These are phyloP conservation scores for Ophidiomyces ophidiicola DNA, from an alignment of 2,329 filamentous ascomycete species.

Conservation along the genomic window DNA sequence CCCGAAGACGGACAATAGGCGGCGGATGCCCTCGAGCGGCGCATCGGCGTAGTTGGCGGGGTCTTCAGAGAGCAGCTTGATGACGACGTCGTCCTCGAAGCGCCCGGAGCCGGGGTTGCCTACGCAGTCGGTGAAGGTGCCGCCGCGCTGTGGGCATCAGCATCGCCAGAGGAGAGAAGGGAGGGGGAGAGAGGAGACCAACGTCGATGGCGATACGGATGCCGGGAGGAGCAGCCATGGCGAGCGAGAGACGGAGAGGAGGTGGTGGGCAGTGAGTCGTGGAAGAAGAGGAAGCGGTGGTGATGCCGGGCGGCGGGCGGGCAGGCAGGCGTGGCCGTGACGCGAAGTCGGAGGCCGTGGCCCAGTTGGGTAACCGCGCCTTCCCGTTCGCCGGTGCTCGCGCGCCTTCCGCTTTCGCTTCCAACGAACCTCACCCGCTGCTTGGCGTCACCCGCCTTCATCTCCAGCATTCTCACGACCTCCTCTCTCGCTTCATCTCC, in stretches of 20 bases:
- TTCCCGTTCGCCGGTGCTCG: too few relatives aligned
- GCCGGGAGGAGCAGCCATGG: conserved; percentile 17
- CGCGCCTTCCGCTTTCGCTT: too few relatives aligned
- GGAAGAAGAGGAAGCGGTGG: too few relatives aligned
- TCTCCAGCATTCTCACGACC: too few relatives aligned
- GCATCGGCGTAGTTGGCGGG: conserved; percentile 84
- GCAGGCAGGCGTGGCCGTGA: too few relatives aligned
- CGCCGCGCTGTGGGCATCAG: conserved; percentile 49
- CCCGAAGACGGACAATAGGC: conserved; percentile 68
- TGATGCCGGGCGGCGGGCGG: too few relatives aligned
- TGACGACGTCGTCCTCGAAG: conserved; percentile 62
- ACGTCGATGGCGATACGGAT: conserved; percentile 30
- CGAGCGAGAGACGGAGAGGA: not conserved
- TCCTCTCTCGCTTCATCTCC: too few relatives aligned
- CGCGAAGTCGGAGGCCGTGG: too few relatives aligned
- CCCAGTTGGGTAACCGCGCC: too few relatives aligned
- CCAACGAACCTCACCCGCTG: too few relatives aligned
- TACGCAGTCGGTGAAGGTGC: conserved; percentile 87
- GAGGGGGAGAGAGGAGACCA: conserved; percentile 13
- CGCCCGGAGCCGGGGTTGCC: conserved; percentile 60
- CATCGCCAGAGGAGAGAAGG: not conserved
- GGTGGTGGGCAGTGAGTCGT: too few relatives aligned
- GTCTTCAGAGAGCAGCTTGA: conserved; percentile 83
- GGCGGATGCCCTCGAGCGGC: conserved; percentile 78
- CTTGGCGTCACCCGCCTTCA: too few relatives aligned